Evolutionary conservation across 345 rosid species (phyloP), one percentile per base, ranked within the genome.

Genomic region (Capsella bursapastoris): DNA sequence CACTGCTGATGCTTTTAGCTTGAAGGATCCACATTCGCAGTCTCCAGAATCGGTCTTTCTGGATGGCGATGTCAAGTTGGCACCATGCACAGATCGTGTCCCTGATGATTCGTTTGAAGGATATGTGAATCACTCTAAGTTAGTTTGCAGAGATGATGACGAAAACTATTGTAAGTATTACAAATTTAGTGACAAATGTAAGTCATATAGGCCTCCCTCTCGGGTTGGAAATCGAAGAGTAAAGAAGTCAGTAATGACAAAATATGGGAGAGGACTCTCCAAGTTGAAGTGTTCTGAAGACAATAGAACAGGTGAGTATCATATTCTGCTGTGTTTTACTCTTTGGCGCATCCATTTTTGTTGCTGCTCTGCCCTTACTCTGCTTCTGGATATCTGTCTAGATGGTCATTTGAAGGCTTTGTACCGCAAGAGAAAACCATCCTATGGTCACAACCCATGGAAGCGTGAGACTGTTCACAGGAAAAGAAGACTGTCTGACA

Each of bases 101-200:
- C 64, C 57, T 64, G 71, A 57, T 71, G 82, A 82, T 73, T 81
- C 86, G 48, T 73, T 84, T 81, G 70, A 84, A 61, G 82, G 79
- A 79, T 83, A 43, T 65, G 81, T 85, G 89, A 84, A 75, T 72
- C 78, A 69, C 56, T 28, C 49, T 78, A 88, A 82, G 68, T 81
- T 90, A 89, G 89, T 77, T 84, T 53, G 66, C 76, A 87, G 85
- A 84, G 92, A 91, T 87, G 88, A 84, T 83, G 95, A 88, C 1
- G 88, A 87, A 83, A 88, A 84, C 22, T 76, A 76, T 80, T 73
- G 79, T 86, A 89, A 89, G 84, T 86, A 49, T 25, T 81, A 81
- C 61, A 91, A 77, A 71, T 57, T 74, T 83, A 80, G 72, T 76
- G 80, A 72, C 66, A 87, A 78, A 73, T 73, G 75, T 66, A 90